A percentile compares a stretch with the other conserved stretches of the same genome.
Evolutionary conservation across 495 filamentous ascomycete species (phyloP).

Genomic region (Schizothecium vesticola): DNA sequence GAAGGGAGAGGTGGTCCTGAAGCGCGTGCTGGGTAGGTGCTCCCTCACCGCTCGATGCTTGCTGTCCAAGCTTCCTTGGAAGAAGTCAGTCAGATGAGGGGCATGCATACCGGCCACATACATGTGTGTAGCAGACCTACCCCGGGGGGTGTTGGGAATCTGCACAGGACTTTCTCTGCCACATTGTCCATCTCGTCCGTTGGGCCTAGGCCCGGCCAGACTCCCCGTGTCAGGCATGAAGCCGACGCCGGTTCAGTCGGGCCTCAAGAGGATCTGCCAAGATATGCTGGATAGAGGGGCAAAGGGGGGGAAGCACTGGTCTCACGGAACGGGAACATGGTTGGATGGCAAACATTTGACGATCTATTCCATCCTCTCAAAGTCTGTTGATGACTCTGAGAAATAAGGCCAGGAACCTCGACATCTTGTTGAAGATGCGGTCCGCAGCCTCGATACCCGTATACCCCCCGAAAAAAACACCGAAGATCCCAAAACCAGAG

Average conservation of each 20-base stretch:
- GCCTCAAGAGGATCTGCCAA: not conserved
- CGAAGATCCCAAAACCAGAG: conserved; percentile 9
- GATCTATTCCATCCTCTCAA: not conserved
- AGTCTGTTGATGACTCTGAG: not conserved
- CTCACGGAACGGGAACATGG: not conserved
- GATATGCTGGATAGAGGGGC: not conserved
- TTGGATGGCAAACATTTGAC: not conserved
- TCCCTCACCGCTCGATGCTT: not conserved
- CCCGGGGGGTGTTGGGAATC: not conserved
- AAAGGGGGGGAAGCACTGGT: not conserved
- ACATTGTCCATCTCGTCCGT: not conserved
- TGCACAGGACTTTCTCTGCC: not conserved
- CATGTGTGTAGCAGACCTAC: not conserved
- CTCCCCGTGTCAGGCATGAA: not conserved
- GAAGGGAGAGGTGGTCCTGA: too few relatives aligned
- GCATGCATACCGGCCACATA: not conserved
- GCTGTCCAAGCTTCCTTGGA: not conserved
- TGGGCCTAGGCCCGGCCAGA: not conserved
- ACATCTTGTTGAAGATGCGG: conserved; percentile 14
- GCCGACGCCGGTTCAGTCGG: not conserved
- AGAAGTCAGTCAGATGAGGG: not conserved
- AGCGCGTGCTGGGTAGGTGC: not conserved
- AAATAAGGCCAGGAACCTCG: not conserved
- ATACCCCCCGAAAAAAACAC: not conserved
- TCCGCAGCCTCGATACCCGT: not conserved